Evolutionary conservation across 2,329 filamentous ascomycete genomes (phyloP), one percentile per base, ranked within the genome.

Genomic region (Chrysoporthe deuterocubensis): DNA sequence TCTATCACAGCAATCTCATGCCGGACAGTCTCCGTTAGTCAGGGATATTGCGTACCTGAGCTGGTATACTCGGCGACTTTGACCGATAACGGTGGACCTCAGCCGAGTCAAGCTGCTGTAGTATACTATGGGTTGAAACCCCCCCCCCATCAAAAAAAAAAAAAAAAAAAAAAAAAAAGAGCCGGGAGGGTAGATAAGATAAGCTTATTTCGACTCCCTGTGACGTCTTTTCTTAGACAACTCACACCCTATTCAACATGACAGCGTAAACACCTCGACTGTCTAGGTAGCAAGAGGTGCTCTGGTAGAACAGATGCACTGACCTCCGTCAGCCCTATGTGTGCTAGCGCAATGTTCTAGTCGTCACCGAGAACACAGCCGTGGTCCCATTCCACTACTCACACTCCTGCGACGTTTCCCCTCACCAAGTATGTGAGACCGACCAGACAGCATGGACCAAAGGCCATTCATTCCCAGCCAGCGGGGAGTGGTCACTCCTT

Each of bases 1-100:
- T 59, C n/a, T 60, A 40, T 40, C 54, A 57, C 32, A 14, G 34
- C 40, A 60, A 32, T 43, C n/a, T 4, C 40, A 43, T 18, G 57
- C 40, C 57, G 40, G 40, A 42, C 4, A 9, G 37, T 43, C 37
- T 59, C 37, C 40, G 57, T 60, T 44, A 60, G 37, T 44, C 37
- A 60, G n/a, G 57, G 37, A 14, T 60, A 60, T 60, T 60, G 57
- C 57, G 50, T 54, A 42, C 16, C 16, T 2, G 37, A 6, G 13
- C 44, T 44, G 37, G 56, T 21, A 14, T 58, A 37, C 26, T 46
- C 59, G 42, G 59, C 43, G 59, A 61, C 59, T 46, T 46, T 32
- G 59, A 44, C 59, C 59, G 59, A 61, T 61, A 61, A 61, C 59
- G 59, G 59, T 61, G 59, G 59, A 44, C 21, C 59, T 46, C 42